A percentile compares a stretch with the other conserved stretches of the same genome.
These are phyloP conservation scores for Neonectria coccinea DNA, from an alignment of 2,329 filamentous ascomycete species.

Conservation along the genomic window DNA sequence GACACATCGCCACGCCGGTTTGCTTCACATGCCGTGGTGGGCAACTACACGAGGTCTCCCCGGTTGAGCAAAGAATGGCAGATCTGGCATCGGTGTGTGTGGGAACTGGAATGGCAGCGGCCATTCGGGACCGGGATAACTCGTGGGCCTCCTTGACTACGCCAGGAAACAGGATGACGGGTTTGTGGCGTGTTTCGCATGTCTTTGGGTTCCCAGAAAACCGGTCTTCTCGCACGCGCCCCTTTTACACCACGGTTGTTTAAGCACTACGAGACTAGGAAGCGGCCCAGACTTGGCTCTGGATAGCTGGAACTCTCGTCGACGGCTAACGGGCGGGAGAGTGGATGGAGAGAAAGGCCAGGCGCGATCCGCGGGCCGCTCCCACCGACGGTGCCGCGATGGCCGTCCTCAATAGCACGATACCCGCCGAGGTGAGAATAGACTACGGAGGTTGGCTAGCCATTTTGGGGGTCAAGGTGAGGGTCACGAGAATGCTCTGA, in stretches of 20 bases:
- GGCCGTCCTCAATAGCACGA: conserved; percentile 17
- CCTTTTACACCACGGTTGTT: not conserved
- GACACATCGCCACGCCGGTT: conserved; percentile 27
- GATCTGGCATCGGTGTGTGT: conserved; percentile 2
- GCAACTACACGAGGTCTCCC: conserved; percentile 19
- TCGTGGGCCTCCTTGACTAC: conserved; percentile 12
- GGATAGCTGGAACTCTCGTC: conserved; percentile 21
- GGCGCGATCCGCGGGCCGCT: conserved; percentile 20
- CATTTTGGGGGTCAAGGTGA: conserved; percentile 13
- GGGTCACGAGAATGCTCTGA: conserved; percentile 25
- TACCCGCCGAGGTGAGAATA: conserved; percentile 7
- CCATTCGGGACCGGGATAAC: conserved; percentile 16
- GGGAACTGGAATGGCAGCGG: not conserved
- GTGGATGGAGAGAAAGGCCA: conserved; percentile 3
- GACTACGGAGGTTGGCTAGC: conserved; percentile 10
- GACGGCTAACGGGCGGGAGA: conserved; percentile 18
- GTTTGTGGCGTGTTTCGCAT: conserved; percentile 17
- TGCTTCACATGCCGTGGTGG: conserved; percentile 26
- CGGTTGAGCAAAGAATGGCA: not conserved
- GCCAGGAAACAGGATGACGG: conserved; percentile 7
- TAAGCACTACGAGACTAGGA: not conserved
- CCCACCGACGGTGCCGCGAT: conserved; percentile 21
- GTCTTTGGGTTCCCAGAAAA: conserved; percentile 1
- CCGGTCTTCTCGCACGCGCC: conserved; percentile 1
- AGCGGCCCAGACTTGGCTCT: conserved; percentile 7